These are phyloP conservation scores for Plantago elongata DNA, from an alignment of 257 asterid genomes.

Conservation along the genomic window DNA sequence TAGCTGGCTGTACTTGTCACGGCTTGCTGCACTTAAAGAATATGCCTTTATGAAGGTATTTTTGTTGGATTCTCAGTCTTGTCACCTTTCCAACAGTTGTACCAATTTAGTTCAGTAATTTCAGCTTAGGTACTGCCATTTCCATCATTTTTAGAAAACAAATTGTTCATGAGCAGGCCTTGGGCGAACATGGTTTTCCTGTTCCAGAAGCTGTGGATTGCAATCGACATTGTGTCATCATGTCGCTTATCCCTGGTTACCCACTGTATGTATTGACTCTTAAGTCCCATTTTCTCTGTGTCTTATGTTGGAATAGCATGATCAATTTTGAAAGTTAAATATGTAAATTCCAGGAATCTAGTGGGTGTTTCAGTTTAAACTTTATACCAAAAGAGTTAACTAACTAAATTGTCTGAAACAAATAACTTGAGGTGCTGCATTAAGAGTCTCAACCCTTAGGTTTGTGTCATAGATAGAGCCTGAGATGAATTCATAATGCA, in stretches of 20 bases:
- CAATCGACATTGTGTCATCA: slow-evolving; percentile 88
- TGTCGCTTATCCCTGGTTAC: slow-evolving; percentile 92
- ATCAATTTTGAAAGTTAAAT: slow-evolving; percentile 5
- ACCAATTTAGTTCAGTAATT: slow-evolving; percentile 2
- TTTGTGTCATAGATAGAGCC: too few species aligned
- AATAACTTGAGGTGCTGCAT: too few species aligned
- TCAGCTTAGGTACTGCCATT: slow-evolving; percentile 24
- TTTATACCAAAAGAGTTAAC: too few species aligned
- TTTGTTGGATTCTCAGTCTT: background rate
- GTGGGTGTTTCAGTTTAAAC: too few species aligned
- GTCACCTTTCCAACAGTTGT: slow-evolving; percentile 5
- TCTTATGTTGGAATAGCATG: slow-evolving; percentile 5
- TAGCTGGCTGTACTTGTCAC: slow-evolving; percentile 90
- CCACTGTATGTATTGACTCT: slow-evolving; percentile 67
- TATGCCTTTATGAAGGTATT: slow-evolving; percentile 96
- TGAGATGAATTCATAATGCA: too few species aligned
- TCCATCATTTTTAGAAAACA: too few species aligned
- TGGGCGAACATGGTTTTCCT: slow-evolving; percentile 85
- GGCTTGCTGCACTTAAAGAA: slow-evolving; percentile 98
- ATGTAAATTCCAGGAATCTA: background rate
- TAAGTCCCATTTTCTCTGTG: background rate
- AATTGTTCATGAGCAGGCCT: slow-evolving; percentile 60
- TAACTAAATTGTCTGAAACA: too few species aligned
- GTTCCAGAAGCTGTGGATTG: slow-evolving; percentile 97
- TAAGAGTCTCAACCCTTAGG: too few species aligned